A percentile compares a stretch with the other conserved stretches of the same genome.
phyloP scores from a whole-genome alignment of 805 yeast genomes.

The Nakazawaea anatomiae region DNA sequence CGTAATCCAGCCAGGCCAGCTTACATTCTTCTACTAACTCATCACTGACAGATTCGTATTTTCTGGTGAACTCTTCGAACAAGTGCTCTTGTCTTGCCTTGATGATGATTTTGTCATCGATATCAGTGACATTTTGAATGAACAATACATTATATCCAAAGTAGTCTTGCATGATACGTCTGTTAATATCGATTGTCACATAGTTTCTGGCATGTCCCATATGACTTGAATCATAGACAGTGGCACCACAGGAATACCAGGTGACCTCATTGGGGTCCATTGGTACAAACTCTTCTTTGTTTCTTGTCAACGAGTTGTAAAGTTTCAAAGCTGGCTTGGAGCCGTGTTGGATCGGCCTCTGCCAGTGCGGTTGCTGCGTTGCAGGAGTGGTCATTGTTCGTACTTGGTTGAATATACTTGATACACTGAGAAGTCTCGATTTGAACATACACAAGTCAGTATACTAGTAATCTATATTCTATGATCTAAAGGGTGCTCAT shows the following conservation, averaged over 20 bases:
- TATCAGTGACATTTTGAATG: constrained; percentile 97
- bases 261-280: constrained; percentile 56
- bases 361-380: constrained; percentile 22
- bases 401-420: background rate
- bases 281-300: constrained; percentile 78
- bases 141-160: constrained; percentile 85
- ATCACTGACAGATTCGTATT: constrained; percentile 23
- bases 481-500: no score
- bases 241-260: constrained; percentile 99
- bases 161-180: constrained; percentile 84
- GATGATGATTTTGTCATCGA: constrained; percentile 93
- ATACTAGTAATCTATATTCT: no score
- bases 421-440: background rate
- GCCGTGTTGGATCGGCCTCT: constrained; percentile 16
- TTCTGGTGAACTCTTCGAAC: constrained; percentile 51
- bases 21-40: constrained; percentile 34
- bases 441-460: background rate
- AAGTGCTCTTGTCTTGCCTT: constrained; percentile 89
- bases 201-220: constrained; percentile 99
- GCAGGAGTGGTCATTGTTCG: background rate
- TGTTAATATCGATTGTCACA: constrained; percentile 87
- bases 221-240: constrained; percentile 92
- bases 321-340: constrained; percentile 47
- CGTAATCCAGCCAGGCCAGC: constrained; percentile 41
- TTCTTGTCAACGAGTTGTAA: constrained; percentile 78